Evolutionary conservation across 345 rosid genomes (phyloP).

Genomic region (Zanthoxylum bungeanum): DNA sequence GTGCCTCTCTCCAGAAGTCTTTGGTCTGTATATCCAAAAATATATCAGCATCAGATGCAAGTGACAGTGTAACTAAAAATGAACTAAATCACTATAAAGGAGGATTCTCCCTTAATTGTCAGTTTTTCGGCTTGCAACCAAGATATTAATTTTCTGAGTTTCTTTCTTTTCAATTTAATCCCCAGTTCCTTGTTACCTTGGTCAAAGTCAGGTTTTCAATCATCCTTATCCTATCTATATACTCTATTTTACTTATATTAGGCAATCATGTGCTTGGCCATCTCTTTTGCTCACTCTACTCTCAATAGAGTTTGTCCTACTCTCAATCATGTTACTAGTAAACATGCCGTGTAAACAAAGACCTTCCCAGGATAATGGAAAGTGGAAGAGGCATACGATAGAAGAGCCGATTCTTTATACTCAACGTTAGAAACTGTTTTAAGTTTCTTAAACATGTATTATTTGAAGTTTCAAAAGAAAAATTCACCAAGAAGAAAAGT

Average conservation of each 20-base stretch:
- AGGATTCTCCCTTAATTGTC: background rate
- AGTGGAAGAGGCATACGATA: constrained; percentile 2
- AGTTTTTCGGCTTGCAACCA: background rate
- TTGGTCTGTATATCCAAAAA: constrained; percentile 36
- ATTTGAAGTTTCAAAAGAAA: background rate
- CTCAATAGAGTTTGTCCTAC: background rate
- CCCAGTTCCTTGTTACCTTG: background rate
- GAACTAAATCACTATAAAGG: background rate
- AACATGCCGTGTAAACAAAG: background rate
- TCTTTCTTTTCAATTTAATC: background rate
- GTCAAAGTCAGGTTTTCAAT: background rate
- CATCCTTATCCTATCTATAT: background rate
- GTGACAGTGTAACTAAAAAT: background rate
- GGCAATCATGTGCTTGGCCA: background rate
- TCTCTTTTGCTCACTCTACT: background rate
- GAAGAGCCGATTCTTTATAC: background rate
- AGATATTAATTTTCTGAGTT: too few species aligned
- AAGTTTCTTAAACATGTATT: background rate
- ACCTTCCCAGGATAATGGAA: background rate
- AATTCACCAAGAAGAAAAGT: constrained; percentile 13
- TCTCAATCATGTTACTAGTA: background rate
- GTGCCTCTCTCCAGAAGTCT: constrained; percentile 84
- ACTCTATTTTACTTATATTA: background rate
- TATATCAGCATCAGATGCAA: constrained; percentile 7
- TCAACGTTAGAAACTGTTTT: background rate